Percentiles rank a stretch among this genome's conserved stretches.
These are phyloP conservation scores for Rhododendron griersonianum DNA, from an alignment of 148 eudicot genomes.

Conservation along the genomic window DNA sequence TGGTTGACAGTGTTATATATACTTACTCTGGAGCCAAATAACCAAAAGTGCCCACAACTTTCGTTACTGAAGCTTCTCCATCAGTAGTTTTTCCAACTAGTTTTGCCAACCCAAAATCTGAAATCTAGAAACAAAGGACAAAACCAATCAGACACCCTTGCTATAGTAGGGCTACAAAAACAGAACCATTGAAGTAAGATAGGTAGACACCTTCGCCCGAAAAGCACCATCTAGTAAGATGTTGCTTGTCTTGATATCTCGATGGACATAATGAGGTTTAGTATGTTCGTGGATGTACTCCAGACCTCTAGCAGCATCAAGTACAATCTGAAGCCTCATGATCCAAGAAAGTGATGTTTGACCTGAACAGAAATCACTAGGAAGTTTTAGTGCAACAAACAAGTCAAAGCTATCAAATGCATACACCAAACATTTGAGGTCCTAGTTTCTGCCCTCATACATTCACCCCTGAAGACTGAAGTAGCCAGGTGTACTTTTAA, in stretches of 20 bases:
- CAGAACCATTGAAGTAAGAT: background rate
- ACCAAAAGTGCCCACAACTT: slow-evolving; percentile 96
- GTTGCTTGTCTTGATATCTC: slow-evolving; percentile 96
- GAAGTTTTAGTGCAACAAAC: background rate
- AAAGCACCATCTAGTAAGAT: slow-evolving; percentile 87
- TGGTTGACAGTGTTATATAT: background rate
- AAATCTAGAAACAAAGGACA: slow-evolving; percentile 45
- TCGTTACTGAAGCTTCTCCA: slow-evolving; percentile 77
- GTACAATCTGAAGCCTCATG: slow-evolving; percentile 93
- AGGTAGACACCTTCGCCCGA: slow-evolving; percentile 69
- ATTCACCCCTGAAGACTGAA: background rate
- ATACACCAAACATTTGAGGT: background rate
- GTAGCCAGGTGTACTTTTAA: background rate
- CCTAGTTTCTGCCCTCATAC: background rate
- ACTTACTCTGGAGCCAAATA: slow-evolving; percentile 94
- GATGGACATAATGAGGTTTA: slow-evolving; percentile 95
- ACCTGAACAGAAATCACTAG: slow-evolving; percentile 34
- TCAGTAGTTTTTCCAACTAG: slow-evolving; percentile 76
- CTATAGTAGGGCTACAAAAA: background rate
- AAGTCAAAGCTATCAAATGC: background rate
- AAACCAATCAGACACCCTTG: slow-evolving; percentile 11
- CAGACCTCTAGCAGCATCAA: slow-evolving; percentile 95
- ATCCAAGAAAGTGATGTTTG: slow-evolving; percentile 93
- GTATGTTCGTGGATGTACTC: slow-evolving; percentile 98
- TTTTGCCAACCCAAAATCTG: slow-evolving; percentile 94